Evolutionary conservation across 805 yeast species (phyloP), one percentile per base, ranked within the genome.

Genomic region (Saccharomycopsis sp.): DNA sequence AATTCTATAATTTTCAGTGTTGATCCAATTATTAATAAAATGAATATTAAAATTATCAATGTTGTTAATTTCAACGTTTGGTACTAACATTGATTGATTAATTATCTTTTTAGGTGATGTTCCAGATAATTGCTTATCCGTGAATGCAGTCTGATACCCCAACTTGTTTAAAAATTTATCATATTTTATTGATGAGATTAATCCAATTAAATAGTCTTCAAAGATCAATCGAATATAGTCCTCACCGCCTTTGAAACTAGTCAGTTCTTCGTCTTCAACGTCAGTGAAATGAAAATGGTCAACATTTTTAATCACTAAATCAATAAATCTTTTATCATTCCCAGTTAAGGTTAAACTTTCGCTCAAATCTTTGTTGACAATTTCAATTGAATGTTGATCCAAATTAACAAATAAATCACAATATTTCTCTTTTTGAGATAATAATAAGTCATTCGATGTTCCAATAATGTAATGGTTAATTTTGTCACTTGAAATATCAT

Each of bases 171-270:
- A 53, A 55, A 81, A 86, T 40, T 71, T 77, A 52, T 74, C 74
- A 54, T 80, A 84, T 60, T 94, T 83, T 19, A 75, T 78, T 21
- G 85, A 71, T 0, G 95, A 70, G 20, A 90, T 59, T 51, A 93
- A 60, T 8, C 94, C 86, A 47, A 83, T 72, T 21, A 89, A 62
- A 57, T 93, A 93, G 56, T 89, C 97, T 58, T 93, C 98, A 61
- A 90, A 89, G 55, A 80, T 87, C 63, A 79, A 74, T 42, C 97
- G 66, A 26, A 93, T 80, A 57, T 81, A 86, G 61, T 93, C 98
- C 56, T 93, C 97, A 53, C 85, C 79, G 2, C 90, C 90, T 47
- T 74, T 72, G 41, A 74, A 54, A 53, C 72, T 61, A 51, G 63
- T 68, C 49, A 61, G 38, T 48, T 62, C 34, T 58, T 34, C 0